These are phyloP conservation scores for Trypanosoma conorhini DNA, from an alignment of 208 protist genomes.

Conservation along the genomic window DNA sequence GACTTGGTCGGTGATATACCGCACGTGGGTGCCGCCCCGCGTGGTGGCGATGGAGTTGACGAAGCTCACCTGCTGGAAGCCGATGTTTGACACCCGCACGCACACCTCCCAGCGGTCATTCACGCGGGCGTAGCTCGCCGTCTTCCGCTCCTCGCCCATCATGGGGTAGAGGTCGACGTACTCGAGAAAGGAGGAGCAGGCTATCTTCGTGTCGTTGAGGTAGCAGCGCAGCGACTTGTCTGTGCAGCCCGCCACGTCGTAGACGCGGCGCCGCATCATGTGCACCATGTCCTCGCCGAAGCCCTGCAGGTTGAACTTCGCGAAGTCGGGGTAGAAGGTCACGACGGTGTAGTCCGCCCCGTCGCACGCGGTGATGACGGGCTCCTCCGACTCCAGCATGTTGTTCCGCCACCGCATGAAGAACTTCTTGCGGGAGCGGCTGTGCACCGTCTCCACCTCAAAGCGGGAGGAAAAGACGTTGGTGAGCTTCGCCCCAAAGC, in stretches of 20 bases:
- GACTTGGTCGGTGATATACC: constrained; percentile 97
- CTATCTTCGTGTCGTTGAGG: constrained; percentile 95
- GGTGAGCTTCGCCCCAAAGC: constrained; percentile 99
- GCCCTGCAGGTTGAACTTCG: constrained; percentile 94
- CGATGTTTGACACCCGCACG: constrained; percentile 92
- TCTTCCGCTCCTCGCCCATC: constrained; percentile 83
- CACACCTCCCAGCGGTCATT: constrained; percentile 98
- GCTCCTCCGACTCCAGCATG: constrained; percentile 94
- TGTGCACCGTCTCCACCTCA: constrained; percentile 97
- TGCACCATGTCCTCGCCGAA: constrained; percentile 97
- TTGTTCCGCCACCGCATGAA: constrained; percentile 97
- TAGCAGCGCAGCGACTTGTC: constrained; percentile 94
- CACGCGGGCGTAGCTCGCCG: constrained; percentile 75
- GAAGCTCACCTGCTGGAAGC: constrained; percentile 99
- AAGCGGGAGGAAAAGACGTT: constrained; percentile 99
- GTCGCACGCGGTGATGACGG: constrained; percentile 84
- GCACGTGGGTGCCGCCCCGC: constrained; percentile 99
- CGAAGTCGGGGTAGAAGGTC: constrained; percentile 99
- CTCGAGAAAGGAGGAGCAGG: constrained; percentile 96
- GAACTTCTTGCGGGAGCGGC: constrained; percentile 90
- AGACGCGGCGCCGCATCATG: constrained; percentile 97
- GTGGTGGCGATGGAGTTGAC: constrained; percentile 99
- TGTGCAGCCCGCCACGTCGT: constrained; percentile 98
- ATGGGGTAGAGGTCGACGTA: constrained; percentile 98
- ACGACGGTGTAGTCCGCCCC: constrained; percentile 97